phyloP scores from a whole-genome alignment of 129 eudicot species.

The Pulicaria dysenterica region DNA sequence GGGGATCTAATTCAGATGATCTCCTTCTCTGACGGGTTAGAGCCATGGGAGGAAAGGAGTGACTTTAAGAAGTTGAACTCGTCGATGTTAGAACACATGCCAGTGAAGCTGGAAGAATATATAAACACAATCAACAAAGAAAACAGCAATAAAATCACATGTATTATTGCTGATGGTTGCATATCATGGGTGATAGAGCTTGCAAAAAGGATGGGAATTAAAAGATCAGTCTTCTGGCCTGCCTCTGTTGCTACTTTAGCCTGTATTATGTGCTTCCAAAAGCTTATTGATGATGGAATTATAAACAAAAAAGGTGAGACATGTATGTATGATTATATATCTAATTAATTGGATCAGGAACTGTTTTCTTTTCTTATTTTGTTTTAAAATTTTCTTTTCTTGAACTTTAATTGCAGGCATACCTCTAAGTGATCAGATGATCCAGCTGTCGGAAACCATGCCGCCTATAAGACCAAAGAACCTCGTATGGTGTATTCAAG shows the following conservation, averaged over 20 bases:
- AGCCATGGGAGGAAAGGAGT: constrained; percentile 45
- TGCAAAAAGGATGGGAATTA: constrained; percentile 36
- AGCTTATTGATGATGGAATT: constrained; percentile 42
- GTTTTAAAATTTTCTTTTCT: neutral
- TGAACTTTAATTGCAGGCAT: constrained; percentile 31
- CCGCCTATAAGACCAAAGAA: constrained; percentile 38
- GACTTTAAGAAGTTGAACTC: constrained; percentile 25
- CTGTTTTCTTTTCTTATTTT: no score
- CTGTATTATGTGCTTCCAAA: constrained; percentile 14
- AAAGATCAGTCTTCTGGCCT: constrained; percentile 38
- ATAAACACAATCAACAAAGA: constrained; percentile 30
- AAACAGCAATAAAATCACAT: constrained; percentile 25
- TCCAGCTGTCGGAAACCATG: constrained; percentile 50
- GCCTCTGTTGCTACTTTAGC: constrained; percentile 43
- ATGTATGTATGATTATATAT: neutral
- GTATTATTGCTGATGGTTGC: constrained; percentile 44
- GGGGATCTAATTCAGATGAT: constrained; percentile 30
- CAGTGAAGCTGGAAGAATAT: constrained; percentile 36
- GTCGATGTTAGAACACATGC: constrained; percentile 33
- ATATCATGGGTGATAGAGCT: constrained; percentile 43
- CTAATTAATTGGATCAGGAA: neutral
- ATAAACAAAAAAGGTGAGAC: constrained; percentile 43
- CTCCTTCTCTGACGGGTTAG: constrained; percentile 37
- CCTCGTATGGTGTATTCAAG: constrained; percentile 39
- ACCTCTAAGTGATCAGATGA: constrained; percentile 27